phyloP scores from a whole-genome alignment of 352 stramenopile species.

The Phytopythium kandeliae region DNA sequence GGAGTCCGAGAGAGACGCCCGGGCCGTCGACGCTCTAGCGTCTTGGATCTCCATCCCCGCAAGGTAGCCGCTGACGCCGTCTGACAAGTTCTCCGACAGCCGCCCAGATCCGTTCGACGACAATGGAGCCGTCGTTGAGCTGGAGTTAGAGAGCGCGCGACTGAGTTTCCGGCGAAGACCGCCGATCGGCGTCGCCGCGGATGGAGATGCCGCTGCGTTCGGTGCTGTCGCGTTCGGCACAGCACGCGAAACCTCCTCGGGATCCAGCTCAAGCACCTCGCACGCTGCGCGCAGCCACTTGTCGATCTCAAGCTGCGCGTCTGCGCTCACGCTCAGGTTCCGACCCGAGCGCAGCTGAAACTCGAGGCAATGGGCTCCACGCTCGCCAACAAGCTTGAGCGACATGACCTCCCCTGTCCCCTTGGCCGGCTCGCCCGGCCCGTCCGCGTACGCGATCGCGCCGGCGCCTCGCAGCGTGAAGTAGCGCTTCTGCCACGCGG shows the following conservation, averaged over 20 bases:
- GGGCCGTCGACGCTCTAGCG: not conserved
- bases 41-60: not conserved
- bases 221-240: not conserved
- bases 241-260: constrained; percentile 17
- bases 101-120: constrained; percentile 4
- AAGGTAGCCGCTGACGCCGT: not conserved
- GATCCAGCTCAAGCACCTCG: constrained; percentile 40
- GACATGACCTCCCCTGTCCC: constrained; percentile 57
- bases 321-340: constrained; percentile 55
- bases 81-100: constrained; percentile 2
- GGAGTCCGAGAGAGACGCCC: not conserved
- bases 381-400: constrained; percentile 38
- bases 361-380: constrained; percentile 43
- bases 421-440: constrained; percentile 50
- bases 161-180: constrained; percentile 23
- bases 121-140: not conserved
- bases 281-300: constrained; percentile 64
- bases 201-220: constrained; percentile 1
- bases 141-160: constrained; percentile 21
- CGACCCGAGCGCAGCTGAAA: constrained; percentile 62
- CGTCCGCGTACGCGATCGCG: constrained; percentile 59
- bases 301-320: constrained; percentile 44
- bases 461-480: constrained; percentile 58
- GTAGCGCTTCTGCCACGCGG: constrained; percentile 63
- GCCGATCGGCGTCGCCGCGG: constrained; percentile 6